These are phyloP conservation scores for Aureobasidium sp. DNA, from an alignment of 2,329 filamentous ascomycete genomes.

Conservation along the genomic window DNA sequence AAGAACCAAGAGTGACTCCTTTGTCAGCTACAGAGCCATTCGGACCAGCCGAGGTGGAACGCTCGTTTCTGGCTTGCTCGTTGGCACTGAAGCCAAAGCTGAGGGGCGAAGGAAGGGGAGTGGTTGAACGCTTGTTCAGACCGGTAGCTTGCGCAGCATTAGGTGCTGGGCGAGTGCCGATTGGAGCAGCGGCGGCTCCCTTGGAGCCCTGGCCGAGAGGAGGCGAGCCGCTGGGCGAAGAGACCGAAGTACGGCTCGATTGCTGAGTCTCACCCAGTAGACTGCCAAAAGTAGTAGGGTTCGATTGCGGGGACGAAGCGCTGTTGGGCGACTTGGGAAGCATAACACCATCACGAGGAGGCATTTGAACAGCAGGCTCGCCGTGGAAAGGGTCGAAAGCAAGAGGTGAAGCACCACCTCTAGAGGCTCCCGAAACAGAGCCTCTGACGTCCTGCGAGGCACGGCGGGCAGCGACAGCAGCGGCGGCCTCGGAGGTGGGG, in stretches of 20 bases:
- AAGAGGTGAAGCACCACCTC: conserved; percentile 72
- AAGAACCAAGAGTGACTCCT: conserved; percentile 47
- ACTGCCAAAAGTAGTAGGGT: conserved; percentile 43
- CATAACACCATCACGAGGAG: conserved; percentile 34
- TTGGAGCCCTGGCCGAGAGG: conserved; percentile 57
- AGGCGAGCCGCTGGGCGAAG: conserved; percentile 77
- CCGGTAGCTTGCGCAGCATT: conserved; percentile 44
- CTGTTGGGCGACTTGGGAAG: conserved; percentile 61
- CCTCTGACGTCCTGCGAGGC: conserved; percentile 58
- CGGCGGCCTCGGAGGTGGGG: conserved; percentile 60
- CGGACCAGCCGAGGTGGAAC: conserved; percentile 50
- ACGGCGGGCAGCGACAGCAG: conserved; percentile 51
- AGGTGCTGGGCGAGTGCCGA: conserved; percentile 72
- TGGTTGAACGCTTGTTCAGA: conserved; percentile 76
- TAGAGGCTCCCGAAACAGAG: conserved; percentile 39
- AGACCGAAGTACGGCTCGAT: conserved; percentile 68
- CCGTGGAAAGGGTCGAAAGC: conserved; percentile 64
- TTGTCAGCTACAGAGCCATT: conserved; percentile 49
- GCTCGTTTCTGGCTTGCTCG: conserved; percentile 47
- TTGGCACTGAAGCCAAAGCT: conserved; percentile 62
- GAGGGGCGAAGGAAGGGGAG: conserved; percentile 83
- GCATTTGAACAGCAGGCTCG: conserved; percentile 50
- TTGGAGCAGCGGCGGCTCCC: conserved; percentile 55
- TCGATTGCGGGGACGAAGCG: conserved; percentile 74
- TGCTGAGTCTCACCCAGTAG: conserved; percentile 50